Conservation (phyloP, 2,329 filamentous ascomycete species). For the Pestalotiopsis sp. region DNA sequence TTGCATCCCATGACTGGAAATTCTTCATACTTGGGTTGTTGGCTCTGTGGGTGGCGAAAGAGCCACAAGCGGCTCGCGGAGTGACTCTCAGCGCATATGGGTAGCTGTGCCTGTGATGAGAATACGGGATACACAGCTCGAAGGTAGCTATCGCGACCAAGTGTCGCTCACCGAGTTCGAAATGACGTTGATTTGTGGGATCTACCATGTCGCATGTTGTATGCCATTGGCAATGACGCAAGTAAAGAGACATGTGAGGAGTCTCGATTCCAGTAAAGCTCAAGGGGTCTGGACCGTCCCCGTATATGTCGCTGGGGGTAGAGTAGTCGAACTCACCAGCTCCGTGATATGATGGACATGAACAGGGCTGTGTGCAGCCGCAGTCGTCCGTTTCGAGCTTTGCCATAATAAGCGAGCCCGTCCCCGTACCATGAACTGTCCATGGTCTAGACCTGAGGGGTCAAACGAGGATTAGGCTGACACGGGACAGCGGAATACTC, state of each 20-base stretch:
- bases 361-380: neutral
- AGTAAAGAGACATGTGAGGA: no score
- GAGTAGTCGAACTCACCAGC: no score
- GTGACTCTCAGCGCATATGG: neutral
- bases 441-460: neutral
- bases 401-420: neutral
- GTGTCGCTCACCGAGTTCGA: neutral
- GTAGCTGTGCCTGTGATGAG: neutral
- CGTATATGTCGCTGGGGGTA: no score
- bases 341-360: no score
- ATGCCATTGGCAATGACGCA: no score
- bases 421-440: neutral
- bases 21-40: neutral
- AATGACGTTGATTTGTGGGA: neutral
- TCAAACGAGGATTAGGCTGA: neutral
- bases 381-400: neutral
- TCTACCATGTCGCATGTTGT: neutral
- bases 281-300: no score
- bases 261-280: no score
- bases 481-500: neutral
- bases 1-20: neutral
- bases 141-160: neutral
- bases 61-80: neutral
- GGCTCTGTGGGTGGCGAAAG: neutral
- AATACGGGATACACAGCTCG: neutral